Percentiles rank a stretch among this genome's conserved stretches.
Conservation (phyloP, 352 stramenopile genomes). For the Globisporangium apiculatum region DNA sequence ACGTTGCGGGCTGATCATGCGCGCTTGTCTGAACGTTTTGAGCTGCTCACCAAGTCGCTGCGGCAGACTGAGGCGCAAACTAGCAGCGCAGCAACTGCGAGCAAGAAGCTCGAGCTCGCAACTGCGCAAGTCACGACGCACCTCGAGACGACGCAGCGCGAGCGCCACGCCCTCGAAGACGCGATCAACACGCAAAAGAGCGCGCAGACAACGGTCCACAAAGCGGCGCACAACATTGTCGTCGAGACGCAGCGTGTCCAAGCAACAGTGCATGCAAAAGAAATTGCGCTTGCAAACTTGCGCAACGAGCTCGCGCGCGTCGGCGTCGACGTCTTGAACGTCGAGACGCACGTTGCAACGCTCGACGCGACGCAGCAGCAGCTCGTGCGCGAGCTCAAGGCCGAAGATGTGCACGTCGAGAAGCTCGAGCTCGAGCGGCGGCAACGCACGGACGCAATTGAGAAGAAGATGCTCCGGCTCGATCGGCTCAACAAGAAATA, state of each 20-base stretch:
- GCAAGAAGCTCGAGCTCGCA: slow-evolving; percentile 71
- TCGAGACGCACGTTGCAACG: slow-evolving; percentile 82
- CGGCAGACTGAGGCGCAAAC: slow-evolving; percentile 84
- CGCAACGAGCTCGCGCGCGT: slow-evolving; percentile 92
- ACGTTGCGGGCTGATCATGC: slow-evolving; percentile 60
- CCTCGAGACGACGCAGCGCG: slow-evolving; percentile 80
- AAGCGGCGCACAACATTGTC: slow-evolving; percentile 89
- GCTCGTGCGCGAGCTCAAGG: slow-evolving; percentile 76
- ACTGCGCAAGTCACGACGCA: slow-evolving; percentile 58
- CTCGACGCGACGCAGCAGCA: slow-evolving; percentile 81
- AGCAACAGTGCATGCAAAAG: slow-evolving; percentile 77
- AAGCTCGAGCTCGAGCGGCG: slow-evolving; percentile 92
- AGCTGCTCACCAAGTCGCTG: slow-evolving; percentile 85
- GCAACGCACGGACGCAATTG: slow-evolving; percentile 93
- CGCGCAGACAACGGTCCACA: slow-evolving; percentile 85
- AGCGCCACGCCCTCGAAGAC: slow-evolving; percentile 86
- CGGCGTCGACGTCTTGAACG: slow-evolving; percentile 90
- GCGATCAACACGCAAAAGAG: slow-evolving; percentile 78
- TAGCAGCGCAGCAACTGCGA: slow-evolving; percentile 43
- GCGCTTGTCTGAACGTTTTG: slow-evolving; percentile 69
- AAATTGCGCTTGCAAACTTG: slow-evolving; percentile 81
- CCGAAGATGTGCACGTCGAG: slow-evolving; percentile 85
- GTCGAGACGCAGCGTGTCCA: slow-evolving; percentile 73
- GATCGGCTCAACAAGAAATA: slow-evolving; percentile 94
- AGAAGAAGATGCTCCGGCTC: slow-evolving; percentile 93